Conservation (phyloP, 345 rosid genomes). For the Psidium guajava region DNA sequence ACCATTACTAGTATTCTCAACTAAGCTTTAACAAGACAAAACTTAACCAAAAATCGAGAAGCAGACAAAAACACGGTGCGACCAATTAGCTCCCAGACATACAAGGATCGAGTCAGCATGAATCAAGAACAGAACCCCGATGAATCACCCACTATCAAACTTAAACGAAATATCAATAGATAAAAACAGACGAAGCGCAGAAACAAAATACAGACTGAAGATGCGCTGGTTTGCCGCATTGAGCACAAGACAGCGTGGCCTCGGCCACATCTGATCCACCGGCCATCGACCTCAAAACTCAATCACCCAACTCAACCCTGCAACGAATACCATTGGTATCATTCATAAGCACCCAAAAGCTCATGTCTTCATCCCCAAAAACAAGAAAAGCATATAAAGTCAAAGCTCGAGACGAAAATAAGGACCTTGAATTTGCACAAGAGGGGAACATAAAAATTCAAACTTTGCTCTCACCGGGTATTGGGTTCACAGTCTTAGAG, state of each 20-base stretch:
- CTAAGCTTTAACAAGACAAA: not conserved
- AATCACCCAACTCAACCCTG: not conserved
- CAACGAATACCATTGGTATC: not conserved
- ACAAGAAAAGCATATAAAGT: not conserved
- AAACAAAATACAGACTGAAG: slow-evolving; percentile 33
- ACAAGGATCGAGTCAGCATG: not conserved
- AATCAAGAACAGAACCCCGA: not conserved
- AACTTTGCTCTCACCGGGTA: not conserved
- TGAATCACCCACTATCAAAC: not conserved
- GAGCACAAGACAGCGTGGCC: slow-evolving; percentile 27
- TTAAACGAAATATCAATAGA: not conserved
- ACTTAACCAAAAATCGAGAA: not conserved
- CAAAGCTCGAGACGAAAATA: not conserved
- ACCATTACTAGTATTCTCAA: not conserved
- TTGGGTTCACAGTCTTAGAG: not conserved
- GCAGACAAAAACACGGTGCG: not conserved
- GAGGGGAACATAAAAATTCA: not conserved
- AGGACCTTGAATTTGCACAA: not conserved
- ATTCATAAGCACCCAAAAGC: not conserved
- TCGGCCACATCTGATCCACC: slow-evolving; percentile 36
- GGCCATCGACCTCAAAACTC: slow-evolving; percentile 25
- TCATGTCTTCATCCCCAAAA: not conserved
- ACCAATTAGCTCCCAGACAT: not conserved
- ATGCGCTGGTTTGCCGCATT: slow-evolving; percentile 45
- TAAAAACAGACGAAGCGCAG: not conserved